Percentiles rank a stretch among this genome's conserved stretches.
Conservation (phyloP, 1,139 yeast genomes). For the Candida freyschussii region DNA sequence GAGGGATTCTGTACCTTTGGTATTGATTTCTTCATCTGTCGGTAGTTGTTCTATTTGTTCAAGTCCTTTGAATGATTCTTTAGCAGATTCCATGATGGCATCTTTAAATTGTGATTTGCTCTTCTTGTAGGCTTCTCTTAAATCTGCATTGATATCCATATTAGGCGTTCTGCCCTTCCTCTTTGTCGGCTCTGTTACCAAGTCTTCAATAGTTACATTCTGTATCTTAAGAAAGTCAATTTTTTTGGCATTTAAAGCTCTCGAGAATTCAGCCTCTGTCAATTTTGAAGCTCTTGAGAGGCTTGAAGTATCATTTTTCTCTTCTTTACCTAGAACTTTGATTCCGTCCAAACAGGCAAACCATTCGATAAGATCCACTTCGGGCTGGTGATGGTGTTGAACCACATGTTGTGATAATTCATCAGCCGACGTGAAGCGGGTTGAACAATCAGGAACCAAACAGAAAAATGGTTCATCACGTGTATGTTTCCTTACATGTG, state of each 20-base stretch:
- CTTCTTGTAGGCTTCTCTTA: slow-evolving; percentile 15
- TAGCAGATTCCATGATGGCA: slow-evolving; percentile 12
- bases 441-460: slow-evolving; percentile 64
- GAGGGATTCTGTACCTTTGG: slow-evolving; percentile 23
- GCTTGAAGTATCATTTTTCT: too few species aligned
- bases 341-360: too few species aligned
- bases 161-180: slow-evolving; percentile 25
- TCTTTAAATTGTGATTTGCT: slow-evolving; percentile 14
- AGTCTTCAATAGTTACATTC: slow-evolving; percentile 20
- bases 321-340: too few species aligned
- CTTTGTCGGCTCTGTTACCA: slow-evolving; percentile 20
- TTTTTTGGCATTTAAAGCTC: slow-evolving; percentile 9
- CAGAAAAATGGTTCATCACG: slow-evolving; percentile 68
- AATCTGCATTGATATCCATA: slow-evolving; percentile 21
- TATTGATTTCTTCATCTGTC: slow-evolving; percentile 23
- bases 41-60: slow-evolving; percentile 19
- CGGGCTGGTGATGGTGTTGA: too few species aligned
- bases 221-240: slow-evolving; percentile 23
- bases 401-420: slow-evolving; percentile 61
- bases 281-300: slow-evolving; percentile 8
- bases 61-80: slow-evolving; percentile 13
- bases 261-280: slow-evolving; percentile 15
- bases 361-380: too few species aligned
- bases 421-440: slow-evolving; percentile 54
- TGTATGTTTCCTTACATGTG: slow-evolving; percentile 63